These are phyloP conservation scores for Fraxinus floribunda DNA, from an alignment of 305 asterid genomes.

Conservation along the genomic window DNA sequence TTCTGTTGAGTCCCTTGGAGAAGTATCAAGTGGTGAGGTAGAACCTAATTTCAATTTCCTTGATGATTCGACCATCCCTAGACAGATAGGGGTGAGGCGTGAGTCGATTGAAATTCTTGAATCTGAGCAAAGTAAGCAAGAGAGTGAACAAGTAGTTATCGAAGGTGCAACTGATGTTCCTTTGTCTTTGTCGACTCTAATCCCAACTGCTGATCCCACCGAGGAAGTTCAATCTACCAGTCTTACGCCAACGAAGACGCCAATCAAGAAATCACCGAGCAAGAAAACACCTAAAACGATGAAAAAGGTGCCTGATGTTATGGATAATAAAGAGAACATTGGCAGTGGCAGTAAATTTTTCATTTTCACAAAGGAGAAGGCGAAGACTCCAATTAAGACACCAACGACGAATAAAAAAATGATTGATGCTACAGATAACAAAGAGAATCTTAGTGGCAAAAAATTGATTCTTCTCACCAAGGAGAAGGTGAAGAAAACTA, in stretches of 20 bases:
- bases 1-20: not conserved
- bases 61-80: not conserved
- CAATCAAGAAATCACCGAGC: constrained; percentile 14
- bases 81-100: not conserved
- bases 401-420: constrained; percentile 15
- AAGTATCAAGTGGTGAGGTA: not conserved
- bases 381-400: constrained; percentile 34
- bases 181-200: not conserved
- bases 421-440: constrained; percentile 36
- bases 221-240: constrained; percentile 2
- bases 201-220: not conserved
- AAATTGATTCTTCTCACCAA: constrained; percentile 19
- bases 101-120: not conserved
- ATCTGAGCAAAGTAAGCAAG: not conserved
- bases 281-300: constrained; percentile 11
- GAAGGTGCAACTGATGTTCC: not conserved
- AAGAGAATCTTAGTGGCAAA: constrained; percentile 46
- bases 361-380: constrained; percentile 27
- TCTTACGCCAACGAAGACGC: constrained; percentile 7
- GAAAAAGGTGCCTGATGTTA: constrained; percentile 18
- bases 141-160: not conserved
- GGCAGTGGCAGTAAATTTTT: constrained; percentile 25
- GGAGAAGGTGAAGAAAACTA: constrained; percentile 23
- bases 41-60: not conserved
- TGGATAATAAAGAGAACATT: constrained; percentile 47